Base-by-base conservation (phyloP, 2,329 filamentous ascomycete genomes). In the Ophiostoma triangulosporum region DNA sequence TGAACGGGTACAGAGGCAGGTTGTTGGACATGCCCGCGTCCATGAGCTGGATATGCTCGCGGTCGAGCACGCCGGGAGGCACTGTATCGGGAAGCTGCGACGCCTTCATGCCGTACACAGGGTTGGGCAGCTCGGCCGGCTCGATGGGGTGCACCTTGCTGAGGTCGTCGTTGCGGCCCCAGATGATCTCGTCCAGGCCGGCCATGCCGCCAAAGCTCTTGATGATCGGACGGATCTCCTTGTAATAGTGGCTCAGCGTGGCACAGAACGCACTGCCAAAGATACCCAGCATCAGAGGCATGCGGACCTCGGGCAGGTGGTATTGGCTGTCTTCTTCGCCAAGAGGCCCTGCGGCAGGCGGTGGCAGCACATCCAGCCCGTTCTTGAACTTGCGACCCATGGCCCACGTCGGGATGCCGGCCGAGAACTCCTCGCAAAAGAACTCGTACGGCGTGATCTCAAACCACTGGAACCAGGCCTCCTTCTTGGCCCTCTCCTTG, bases 21-120 rank as follows among this genome's bases (percentile, higher is more conserved):
- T 98, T 98, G 65, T 98, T 97, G 59, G 87, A 94, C 93, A 98
- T 98, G 50, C 93, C 93, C 1, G 93, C 90, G 66, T 98, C 93
- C 90, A 96, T 97, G 15, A 91, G 75, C 59, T 87, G 83, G 17
- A 91, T 74, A 64, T 95, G 84, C 45, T 83, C 74, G 14, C 75
- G 76, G 17, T 79, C 73, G 61, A 86, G 82, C 36, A 95, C 79
- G 55, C 80, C 88, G 31, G 83, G 78, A 0, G 93, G 89, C n/a
- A 84, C 85, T 0, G 87, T 86, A 1, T 78, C 68, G 0, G 88
- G 85, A 6, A 98, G 73, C 57, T 79, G 75, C 12, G 79, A 29
- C n/a, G 31, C 82, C 60, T 85, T 76, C 82, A 98, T 86, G 8
- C 86, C 86, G 56, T 88, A 81, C 0, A 83, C 83, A 63, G 85